phyloP scores from a whole-genome alignment of 2,329 filamentous ascomycete species.

The Dactylella cylindrospora region DNA sequence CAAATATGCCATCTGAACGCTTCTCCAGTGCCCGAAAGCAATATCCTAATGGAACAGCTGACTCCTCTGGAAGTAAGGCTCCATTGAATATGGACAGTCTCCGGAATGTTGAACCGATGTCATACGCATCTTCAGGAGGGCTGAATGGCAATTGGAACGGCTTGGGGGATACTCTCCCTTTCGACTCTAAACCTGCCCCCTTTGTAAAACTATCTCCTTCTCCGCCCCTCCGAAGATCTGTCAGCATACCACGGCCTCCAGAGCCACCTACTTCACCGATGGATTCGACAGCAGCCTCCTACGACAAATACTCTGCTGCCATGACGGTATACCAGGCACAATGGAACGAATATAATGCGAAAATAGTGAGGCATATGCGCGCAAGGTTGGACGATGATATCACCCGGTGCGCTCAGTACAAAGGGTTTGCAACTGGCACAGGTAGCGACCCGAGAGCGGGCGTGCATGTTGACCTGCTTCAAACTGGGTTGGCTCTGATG shows the following conservation, averaged over 20 bases:
- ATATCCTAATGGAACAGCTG: too few relatives aligned
- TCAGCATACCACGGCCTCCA: slow-evolving; percentile 9
- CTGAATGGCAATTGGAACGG: slow-evolving; percentile 21
- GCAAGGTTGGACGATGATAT: slow-evolving; percentile 30
- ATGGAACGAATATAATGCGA: slow-evolving; percentile 41
- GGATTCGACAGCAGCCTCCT: slow-evolving; percentile 9
- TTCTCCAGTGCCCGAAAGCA: neutral
- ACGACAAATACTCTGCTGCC: slow-evolving; percentile 22
- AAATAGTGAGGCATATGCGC: slow-evolving; percentile 30
- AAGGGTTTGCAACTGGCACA: slow-evolving; percentile 36
- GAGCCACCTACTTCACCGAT: slow-evolving; percentile 1
- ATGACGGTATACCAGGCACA: slow-evolving; percentile 41
- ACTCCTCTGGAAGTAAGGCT: neutral
- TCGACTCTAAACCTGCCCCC: slow-evolving; percentile 22
- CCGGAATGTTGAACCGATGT: slow-evolving; percentile 25
- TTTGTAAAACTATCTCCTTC: slow-evolving; percentile 14
- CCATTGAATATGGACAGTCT: slow-evolving; percentile 14
- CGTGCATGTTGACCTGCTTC: slow-evolving; percentile 17
- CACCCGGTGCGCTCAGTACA: slow-evolving; percentile 32
- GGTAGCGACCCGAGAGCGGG: slow-evolving; percentile 9
- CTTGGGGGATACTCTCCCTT: slow-evolving; percentile 25
- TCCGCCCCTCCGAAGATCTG: neutral
- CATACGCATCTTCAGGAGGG: slow-evolving; percentile 19
- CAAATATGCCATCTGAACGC: neutral
- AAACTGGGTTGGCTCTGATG: slow-evolving; percentile 11